Evolutionary conservation across 192 early-diverging fungal genomes (phyloP), one percentile per base, ranked within the genome.

Genomic region (Backusella tuberculispora): DNA sequence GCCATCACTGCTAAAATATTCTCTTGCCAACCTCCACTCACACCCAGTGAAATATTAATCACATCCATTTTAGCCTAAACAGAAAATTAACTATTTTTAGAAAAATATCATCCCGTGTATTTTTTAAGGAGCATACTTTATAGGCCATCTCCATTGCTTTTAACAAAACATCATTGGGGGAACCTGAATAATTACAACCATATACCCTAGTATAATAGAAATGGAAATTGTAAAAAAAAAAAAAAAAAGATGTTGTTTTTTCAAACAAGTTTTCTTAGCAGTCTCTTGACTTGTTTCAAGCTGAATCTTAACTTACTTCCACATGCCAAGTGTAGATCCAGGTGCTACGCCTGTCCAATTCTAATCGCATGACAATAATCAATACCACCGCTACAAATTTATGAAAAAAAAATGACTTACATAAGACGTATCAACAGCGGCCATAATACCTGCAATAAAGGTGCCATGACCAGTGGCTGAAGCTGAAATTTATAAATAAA

Each of bases 41-140:
- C 92, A 65, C 95, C 96, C 50, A 96, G 77, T 43, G 92, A 94
- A 70, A 96, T 82, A 84, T 92, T 96, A 81, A 98, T 91, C 44
- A 98, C 79, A 73, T 98, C 89, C 85, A 93, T 87, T 1, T 87
- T 81, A 42, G 60, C 76, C 72, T 73, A 63, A 37, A 73, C 56
- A 63, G 12, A 63, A 50, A 38, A 26, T 50, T 73, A 19, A 42
- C 40, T 60, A 60, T 60, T 60, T 60, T 60, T 60, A 60, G 53
- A 60, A 60, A 60, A 60, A 13, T 60, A 24, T 0, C 53, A 60
- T 24, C 21, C 53, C 34, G 1, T 48, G n/a, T 53, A 13, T 63
- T 42, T 13, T 29, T 73, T 73, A 38, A 41, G 41, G 53, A 60
- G 53, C 53, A 44, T 73, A 73, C 93, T 0, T 73, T 74, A 45